Evolutionary conservation across 129 eudicot genomes (phyloP).

Genomic region (Rutidosis leptorrhynchoides): DNA sequence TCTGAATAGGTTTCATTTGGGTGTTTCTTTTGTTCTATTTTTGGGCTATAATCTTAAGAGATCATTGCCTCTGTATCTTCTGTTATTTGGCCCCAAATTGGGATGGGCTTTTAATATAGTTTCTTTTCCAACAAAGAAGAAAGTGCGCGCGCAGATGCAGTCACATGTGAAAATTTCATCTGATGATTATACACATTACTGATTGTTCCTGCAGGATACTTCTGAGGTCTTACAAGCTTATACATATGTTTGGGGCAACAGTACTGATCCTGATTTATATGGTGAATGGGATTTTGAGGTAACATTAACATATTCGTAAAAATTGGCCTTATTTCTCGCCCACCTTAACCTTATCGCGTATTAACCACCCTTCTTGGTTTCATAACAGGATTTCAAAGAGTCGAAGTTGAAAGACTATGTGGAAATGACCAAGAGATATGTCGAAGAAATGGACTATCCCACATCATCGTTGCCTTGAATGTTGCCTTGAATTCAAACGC

Average conservation of each 20-base stretch:
- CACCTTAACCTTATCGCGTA: neutral
- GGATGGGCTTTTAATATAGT: no score
- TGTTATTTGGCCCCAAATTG: no score
- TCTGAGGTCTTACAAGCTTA: constrained; percentile 56
- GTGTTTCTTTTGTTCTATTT: no score
- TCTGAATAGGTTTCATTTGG: no score
- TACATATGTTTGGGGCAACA: constrained; percentile 75
- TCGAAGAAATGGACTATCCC: constrained; percentile 46
- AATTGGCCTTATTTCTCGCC: neutral
- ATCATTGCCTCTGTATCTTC: no score
- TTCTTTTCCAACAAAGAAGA: no score
- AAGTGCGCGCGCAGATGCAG: no score
- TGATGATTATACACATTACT: constrained; percentile 8
- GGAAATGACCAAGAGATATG: constrained; percentile 63
- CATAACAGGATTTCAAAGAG: constrained; percentile 60
- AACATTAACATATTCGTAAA: neutral
- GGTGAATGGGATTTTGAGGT: constrained; percentile 97
- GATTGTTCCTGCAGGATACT: constrained; percentile 55
- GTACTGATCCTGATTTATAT: constrained; percentile 65
- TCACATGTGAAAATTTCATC: no score
- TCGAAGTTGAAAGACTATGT: constrained; percentile 59
- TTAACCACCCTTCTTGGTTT: constrained; percentile 10
- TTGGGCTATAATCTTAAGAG: no score
- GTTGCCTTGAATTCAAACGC: constrained; percentile 15
- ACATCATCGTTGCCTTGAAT: constrained; percentile 18